A percentile compares a stretch with the other conserved stretches of the same genome.
Conservation (phyloP, 208 protist species). For the Wallacemonas rigidus region DNA sequence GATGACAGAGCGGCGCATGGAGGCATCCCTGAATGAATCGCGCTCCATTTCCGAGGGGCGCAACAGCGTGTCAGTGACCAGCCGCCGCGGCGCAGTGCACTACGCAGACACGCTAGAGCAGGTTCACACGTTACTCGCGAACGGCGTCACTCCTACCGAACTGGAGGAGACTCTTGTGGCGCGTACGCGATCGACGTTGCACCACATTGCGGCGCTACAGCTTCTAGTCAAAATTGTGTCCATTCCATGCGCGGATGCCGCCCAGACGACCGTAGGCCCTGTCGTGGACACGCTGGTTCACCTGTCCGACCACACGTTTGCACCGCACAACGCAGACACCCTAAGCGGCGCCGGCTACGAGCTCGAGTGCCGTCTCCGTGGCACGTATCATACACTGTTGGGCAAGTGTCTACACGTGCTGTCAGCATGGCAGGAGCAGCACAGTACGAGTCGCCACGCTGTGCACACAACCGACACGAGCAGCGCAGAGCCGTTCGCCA, state of each 20-base stretch:
- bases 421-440: slow-evolving; percentile 31
- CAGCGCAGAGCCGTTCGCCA: neutral
- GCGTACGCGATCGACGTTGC: slow-evolving; percentile 60
- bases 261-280: slow-evolving; percentile 10
- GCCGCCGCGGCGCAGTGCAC: slow-evolving; percentile 62
- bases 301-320: neutral
- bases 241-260: slow-evolving; percentile 18
- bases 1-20: slow-evolving; percentile 35
- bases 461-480: neutral
- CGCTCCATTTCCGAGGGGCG: slow-evolving; percentile 64
- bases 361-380: slow-evolving; percentile 65
- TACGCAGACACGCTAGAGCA: slow-evolving; percentile 78
- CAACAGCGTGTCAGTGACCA: slow-evolving; percentile 38
- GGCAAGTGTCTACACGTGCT: slow-evolving; percentile 35
- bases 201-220: slow-evolving; percentile 52
- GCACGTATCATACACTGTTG: slow-evolving; percentile 69
- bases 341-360: slow-evolving; percentile 71
- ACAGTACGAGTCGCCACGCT: neutral
- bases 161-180: slow-evolving; percentile 69
- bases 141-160: slow-evolving; percentile 43
- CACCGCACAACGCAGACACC: slow-evolving; percentile 61
- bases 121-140: slow-evolving; percentile 63
- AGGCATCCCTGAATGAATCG: slow-evolving; percentile 48
- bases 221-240: slow-evolving; percentile 42
- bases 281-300: slow-evolving; percentile 8